Evolutionary conservation across 2,329 filamentous ascomycete species (phyloP), one percentile per base, ranked within the genome.

Genomic region (Dothideomycetes sp.): DNA sequence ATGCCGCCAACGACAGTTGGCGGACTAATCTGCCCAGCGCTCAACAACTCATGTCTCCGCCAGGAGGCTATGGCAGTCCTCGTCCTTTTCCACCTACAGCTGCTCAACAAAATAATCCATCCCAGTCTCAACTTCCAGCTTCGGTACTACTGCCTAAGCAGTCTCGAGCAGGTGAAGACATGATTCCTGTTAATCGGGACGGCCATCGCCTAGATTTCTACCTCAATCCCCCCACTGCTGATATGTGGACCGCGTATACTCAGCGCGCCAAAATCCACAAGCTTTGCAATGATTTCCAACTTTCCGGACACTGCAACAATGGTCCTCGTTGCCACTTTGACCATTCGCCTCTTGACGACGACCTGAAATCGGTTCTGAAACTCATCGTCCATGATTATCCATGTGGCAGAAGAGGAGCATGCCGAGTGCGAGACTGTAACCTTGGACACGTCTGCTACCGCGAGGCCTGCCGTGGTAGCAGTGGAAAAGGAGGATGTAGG

Each of bases 261-360:
- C 19, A 29, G 5, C 59, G 61, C 10, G 55, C 57, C 19, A 54
- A 53, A 11, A 47, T 53, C 2, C 52, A 56, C 14, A 72, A 70
- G 47, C 59, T 68, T 0, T 74, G 70, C 52, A 73, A 73, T 48
- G 61, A 59, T 19, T 62, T 62, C 42, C 65, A 72, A 41, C 55
- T 74, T 0, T 42, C 36, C 30, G 51, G 49, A 3, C 33, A 47
- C 27, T 58, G 55, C 36, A 33, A 40, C 12, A 44, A 48, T 5
- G 58, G 58, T 0, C 56, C 58, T 3, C 44, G 52, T 12, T 72
- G 69, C 47, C 48, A 49, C 19, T 72, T 60, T 47, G 68, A 73
- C 36, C 71, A 75, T 47, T 52, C 47, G 18, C 53, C 61, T 3
- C 56, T 72, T 3, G 60, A 63, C 4, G 45, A 57, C 2, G 53